Evolutionary conservation across 2,329 filamentous ascomycete genomes (phyloP), one percentile per base, ranked within the genome.

Genomic region (Fusarium sacchari): DNA sequence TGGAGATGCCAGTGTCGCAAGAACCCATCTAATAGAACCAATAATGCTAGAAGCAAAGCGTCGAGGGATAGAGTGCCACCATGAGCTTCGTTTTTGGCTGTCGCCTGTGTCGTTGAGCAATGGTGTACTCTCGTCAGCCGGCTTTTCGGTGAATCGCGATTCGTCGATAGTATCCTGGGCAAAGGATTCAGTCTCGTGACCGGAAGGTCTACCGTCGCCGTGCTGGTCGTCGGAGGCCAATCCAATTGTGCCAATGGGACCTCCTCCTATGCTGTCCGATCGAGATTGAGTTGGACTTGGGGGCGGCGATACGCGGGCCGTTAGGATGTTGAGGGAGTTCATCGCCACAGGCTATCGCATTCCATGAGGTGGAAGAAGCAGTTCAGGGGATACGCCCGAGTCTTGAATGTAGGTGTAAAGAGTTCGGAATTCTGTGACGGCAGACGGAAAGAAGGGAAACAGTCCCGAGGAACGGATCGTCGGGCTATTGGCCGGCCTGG

Each of bases 271-370:
- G 34, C 90, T 91, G 81, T 90, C 91, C 71, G 89, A 88, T 81
- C 89, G 87, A 66, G 89, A 87, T 62, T 88, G 86, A 49, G 82
- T 80, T 39, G 89, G 86, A 76, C 86, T 90, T 67, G 88, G 84
- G 61, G 89, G 82, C 75, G 90, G 88, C 77, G 90, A 91, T 82
- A 95, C 93, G 85, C 93, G 92, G 82, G 94, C 91, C 80, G 94
- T 96, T 82, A 98, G 90, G 83, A 97, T 94, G 86, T 96, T 97
- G 87, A 97, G 88, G 79, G 95, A 97, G 91, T 98, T 98, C 96
- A 98, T 98, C 85, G 88, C 93, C 87, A 84, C 83, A 78, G 80
- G 77, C 78, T 82, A 82, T 79, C 82, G 82, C 82, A 83, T 87
- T 88, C 89, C 89, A 91, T 89, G 84, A 85, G 80, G 76, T 73